Conservation (phyloP, 208 protist species). For the Wallacemonas rigidus region DNA sequence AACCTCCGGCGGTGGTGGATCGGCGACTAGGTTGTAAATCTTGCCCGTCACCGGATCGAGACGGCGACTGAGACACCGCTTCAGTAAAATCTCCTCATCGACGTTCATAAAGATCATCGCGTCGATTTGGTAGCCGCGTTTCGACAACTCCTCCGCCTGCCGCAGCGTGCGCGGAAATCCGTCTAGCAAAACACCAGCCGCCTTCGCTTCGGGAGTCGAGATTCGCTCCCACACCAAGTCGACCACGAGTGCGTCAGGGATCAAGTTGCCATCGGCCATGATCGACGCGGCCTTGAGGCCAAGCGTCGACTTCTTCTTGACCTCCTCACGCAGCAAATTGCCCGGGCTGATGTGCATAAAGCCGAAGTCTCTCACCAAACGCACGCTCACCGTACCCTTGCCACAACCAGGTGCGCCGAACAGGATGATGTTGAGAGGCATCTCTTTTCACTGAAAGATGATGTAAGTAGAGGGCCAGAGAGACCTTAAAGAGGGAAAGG, state of each 20-base stretch:
- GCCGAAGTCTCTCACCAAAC: slow-evolving; percentile 83
- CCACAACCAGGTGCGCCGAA: slow-evolving; percentile 80
- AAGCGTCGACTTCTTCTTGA: slow-evolving; percentile 52
- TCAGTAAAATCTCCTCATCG: slow-evolving; percentile 38
- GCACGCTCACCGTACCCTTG: slow-evolving; percentile 83
- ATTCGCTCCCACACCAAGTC: slow-evolving; percentile 67
- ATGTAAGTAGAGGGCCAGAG: not conserved
- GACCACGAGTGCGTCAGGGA: slow-evolving; percentile 80
- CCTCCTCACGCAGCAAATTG: slow-evolving; percentile 91
- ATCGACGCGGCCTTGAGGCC: slow-evolving; percentile 48
- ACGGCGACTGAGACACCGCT: slow-evolving; percentile 63
- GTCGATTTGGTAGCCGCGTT: slow-evolving; percentile 64
- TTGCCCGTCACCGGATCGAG: slow-evolving; percentile 73
- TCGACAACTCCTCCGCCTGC: slow-evolving; percentile 77
- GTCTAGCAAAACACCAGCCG: slow-evolving; percentile 87
- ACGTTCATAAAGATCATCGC: slow-evolving; percentile 79
- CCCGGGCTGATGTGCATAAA: slow-evolving; percentile 89
- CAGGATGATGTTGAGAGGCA: slow-evolving; percentile 72
- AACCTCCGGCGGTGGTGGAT: slow-evolving; percentile 70
- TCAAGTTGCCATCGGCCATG: slow-evolving; percentile 78
- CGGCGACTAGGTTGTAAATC: slow-evolving; percentile 78
- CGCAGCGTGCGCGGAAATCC: slow-evolving; percentile 93
- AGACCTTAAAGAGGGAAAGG: not conserved
- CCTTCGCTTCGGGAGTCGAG: slow-evolving; percentile 30
- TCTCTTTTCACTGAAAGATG: slow-evolving; percentile 6